phyloP scores from a whole-genome alignment of 805 yeast genomes.

The Saccharomyces eubayanus region DNA sequence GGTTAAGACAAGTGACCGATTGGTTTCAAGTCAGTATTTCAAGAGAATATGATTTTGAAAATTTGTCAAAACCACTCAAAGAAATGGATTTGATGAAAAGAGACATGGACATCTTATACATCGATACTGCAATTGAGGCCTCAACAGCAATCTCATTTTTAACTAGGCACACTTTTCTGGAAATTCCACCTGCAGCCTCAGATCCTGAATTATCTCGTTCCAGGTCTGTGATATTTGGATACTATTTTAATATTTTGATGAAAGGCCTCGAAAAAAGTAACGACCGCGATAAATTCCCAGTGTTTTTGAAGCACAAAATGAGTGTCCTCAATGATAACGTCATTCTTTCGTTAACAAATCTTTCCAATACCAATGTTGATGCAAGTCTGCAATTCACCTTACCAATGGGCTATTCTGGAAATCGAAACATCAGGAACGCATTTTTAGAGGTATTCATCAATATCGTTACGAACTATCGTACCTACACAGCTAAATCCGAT shows the following conservation, averaged over 20 bases:
- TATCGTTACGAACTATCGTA: conserved; percentile 38
- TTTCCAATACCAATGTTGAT: conserved; percentile 64
- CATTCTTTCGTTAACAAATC: conserved; percentile 55
- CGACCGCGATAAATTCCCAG: conserved; percentile 30
- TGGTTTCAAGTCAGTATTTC: conserved; percentile 51
- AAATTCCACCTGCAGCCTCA: conserved; percentile 46
- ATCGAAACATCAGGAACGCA: conserved; percentile 55
- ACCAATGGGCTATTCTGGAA: conserved; percentile 70
- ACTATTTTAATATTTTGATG: conserved; percentile 55
- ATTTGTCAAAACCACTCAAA: conserved; percentile 28
- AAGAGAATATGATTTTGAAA: conserved; percentile 30
- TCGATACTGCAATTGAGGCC: conserved; percentile 59
- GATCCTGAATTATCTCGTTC: conserved; percentile 47
- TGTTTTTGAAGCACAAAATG: conserved; percentile 44
- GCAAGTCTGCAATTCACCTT: conserved; percentile 69
- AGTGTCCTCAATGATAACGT: conserved; percentile 53
- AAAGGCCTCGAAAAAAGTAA: conserved; percentile 36
- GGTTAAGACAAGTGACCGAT: conserved; percentile 39
- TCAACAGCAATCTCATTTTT: conserved; percentile 49
- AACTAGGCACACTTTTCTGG: conserved; percentile 50
- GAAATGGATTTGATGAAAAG: conserved; percentile 31
- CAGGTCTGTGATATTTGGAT: conserved; percentile 55
- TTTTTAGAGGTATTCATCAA: conserved; percentile 72
- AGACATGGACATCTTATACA: conserved; percentile 41
- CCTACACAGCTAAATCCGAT: conserved; percentile 25